Conservation (phyloP, 2,329 filamentous ascomycete species). For the Aureobasidium sp. region DNA sequence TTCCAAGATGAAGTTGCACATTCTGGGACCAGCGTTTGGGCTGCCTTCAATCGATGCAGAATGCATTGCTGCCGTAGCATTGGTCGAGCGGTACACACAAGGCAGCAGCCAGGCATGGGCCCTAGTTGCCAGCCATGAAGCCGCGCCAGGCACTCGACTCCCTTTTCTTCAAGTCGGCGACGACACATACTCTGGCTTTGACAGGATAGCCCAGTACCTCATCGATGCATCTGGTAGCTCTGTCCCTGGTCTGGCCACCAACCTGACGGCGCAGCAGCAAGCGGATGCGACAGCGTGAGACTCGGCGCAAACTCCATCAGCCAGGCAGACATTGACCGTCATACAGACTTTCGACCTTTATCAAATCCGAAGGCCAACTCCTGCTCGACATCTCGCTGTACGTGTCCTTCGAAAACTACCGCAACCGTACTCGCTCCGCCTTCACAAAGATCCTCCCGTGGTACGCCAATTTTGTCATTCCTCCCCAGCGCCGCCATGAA, state of each 20-base stretch:
- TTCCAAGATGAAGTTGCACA: slow-evolving; percentile 53
- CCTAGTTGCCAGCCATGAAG: slow-evolving; percentile 54
- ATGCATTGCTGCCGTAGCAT: slow-evolving; percentile 77
- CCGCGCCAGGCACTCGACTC: slow-evolving; percentile 18
- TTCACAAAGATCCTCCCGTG: slow-evolving; percentile 76
- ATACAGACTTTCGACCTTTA: slow-evolving; percentile 41
- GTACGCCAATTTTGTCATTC: slow-evolving; percentile 81
- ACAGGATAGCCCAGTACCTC: slow-evolving; percentile 55
- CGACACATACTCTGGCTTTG: slow-evolving; percentile 54
- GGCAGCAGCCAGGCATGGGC: slow-evolving; percentile 46
- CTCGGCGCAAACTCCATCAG: background rate
- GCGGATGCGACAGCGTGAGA: slow-evolving; percentile 18
- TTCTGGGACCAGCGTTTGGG: slow-evolving; percentile 85
- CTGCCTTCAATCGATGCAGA: slow-evolving; percentile 87
- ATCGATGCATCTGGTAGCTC: slow-evolving; percentile 25
- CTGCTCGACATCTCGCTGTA: slow-evolving; percentile 84
- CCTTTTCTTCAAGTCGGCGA: slow-evolving; percentile 46
- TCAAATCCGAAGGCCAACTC: slow-evolving; percentile 66
- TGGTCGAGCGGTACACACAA: slow-evolving; percentile 47
- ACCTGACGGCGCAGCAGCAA: slow-evolving; percentile 16
- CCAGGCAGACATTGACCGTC: background rate
- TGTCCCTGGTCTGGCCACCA: slow-evolving; percentile 27
- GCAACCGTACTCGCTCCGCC: slow-evolving; percentile 65
- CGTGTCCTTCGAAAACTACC: slow-evolving; percentile 84
- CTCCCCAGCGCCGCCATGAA: slow-evolving; percentile 61